Evolutionary conservation across 257 asterid genomes (phyloP).

Genomic region (Scutellaria galericulata): DNA sequence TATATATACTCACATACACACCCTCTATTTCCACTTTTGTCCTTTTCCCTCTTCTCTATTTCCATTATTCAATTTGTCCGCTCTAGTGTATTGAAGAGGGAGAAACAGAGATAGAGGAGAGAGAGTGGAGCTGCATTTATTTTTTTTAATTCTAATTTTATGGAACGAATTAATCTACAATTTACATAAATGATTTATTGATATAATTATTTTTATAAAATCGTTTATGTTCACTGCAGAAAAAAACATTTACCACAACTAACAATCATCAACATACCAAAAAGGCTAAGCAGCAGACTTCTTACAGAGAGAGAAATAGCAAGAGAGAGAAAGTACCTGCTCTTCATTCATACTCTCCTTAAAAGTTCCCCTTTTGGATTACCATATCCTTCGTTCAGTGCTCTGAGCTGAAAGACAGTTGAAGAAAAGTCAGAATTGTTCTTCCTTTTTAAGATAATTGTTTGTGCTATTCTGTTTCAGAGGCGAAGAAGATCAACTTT

Average conservation of each 20-base stretch:
- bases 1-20: constrained; percentile 5
- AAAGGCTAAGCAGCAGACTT: background rate
- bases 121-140: background rate
- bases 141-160: too few species aligned
- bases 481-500: too few species aligned
- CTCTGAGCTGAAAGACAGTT: background rate
- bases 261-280: constrained; percentile 28
- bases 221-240: constrained; percentile 36
- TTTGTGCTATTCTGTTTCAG: too few species aligned
- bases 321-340: constrained; percentile 18
- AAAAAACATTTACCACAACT: constrained; percentile 36
- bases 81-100: background rate
- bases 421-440: background rate
- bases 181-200: too few species aligned
- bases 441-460: background rate
- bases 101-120: background rate
- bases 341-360: constrained; percentile 31
- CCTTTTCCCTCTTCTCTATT: constrained; percentile 23
- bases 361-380: constrained; percentile 42
- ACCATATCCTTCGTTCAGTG: constrained; percentile 19
- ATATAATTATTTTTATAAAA: too few species aligned
- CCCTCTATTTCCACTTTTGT: constrained; percentile 25
- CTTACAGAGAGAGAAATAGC: background rate
- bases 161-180: too few species aligned
- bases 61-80: constrained; percentile 27